Evolutionary conservation across 2,329 filamentous ascomycete genomes (phyloP).

Genomic region (Penicillium sclerotiorum): DNA sequence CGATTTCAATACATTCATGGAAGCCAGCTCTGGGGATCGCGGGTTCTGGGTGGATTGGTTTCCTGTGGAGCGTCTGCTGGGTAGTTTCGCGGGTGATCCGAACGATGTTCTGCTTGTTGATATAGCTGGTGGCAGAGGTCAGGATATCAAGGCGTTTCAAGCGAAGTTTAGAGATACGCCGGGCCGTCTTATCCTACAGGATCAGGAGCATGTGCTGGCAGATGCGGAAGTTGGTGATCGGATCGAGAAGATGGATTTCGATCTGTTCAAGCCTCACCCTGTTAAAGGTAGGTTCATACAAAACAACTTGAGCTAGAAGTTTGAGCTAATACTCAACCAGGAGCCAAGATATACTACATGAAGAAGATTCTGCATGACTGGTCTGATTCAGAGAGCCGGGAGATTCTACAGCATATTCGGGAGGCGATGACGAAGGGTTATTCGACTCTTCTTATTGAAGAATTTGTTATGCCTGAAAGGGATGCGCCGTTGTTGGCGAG

Average conservation of each 20-base stretch:
- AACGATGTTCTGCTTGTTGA: constrained; percentile 24
- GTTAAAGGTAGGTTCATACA: constrained; percentile 12
- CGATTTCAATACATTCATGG: constrained; percentile 29
- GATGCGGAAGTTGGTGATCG: neutral
- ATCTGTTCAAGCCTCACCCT: constrained; percentile 17
- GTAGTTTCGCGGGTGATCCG: constrained; percentile 7
- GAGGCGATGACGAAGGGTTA: constrained; percentile 36
- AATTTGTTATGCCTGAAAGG: constrained; percentile 40
- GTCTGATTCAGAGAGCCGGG: constrained; percentile 33
- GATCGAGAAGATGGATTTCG: constrained; percentile 4
- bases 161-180: constrained; percentile 5
- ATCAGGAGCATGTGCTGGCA: constrained; percentile 15
- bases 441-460: constrained; percentile 45
- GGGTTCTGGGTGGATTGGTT: constrained; percentile 27
- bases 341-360: constrained; percentile 43
- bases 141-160: constrained; percentile 12
- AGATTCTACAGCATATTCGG: constrained; percentile 34
- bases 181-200: constrained; percentile 17
- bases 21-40: constrained; percentile 15
- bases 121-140: constrained; percentile 22
- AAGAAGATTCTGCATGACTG: constrained; percentile 45
- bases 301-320: neutral
- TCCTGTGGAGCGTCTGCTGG: constrained; percentile 22
- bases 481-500: constrained; percentile 28
- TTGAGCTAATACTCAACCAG: constrained; percentile 3